Evolutionary conservation across 2,329 filamentous ascomycete species (phyloP).

Genomic region (Nigrospora oryzae): DNA sequence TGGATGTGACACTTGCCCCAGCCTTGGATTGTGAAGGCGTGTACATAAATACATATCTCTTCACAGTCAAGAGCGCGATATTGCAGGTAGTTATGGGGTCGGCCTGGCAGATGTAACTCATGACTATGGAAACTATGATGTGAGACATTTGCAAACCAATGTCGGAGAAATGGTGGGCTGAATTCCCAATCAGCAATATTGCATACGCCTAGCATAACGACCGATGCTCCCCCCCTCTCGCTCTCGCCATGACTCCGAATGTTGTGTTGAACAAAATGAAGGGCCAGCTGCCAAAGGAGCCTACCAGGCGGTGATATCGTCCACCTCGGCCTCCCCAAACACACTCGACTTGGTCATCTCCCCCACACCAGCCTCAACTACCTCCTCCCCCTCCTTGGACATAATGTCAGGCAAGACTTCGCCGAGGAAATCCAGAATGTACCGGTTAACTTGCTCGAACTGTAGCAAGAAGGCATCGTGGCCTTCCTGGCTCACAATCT

Average conservation of each 20-base stretch:
- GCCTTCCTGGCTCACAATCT: conserved; percentile 88
- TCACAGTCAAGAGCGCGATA: no score
- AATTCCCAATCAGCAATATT: no score
- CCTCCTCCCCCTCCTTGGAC: conserved; percentile 43
- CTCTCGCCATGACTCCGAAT: no score
- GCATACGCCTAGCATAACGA: no score
- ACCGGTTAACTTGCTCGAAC: conserved; percentile 92
- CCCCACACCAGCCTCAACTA: conserved; percentile 40
- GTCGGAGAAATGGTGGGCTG: no score
- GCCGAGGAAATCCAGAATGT: conserved; percentile 76
- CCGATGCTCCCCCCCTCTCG: no score
- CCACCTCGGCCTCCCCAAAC: conserved; percentile 92
- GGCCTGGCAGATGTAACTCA: background rate
- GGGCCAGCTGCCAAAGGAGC: background rate
- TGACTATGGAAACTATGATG: background rate
- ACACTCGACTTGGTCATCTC: conserved; percentile 77
- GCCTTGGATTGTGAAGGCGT: no score
- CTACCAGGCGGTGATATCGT: conserved; percentile 93
- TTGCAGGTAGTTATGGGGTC: no score
- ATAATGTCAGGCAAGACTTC: conserved; percentile 85
- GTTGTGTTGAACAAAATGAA: no score
- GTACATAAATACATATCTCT: no score
- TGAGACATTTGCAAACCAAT: no score
- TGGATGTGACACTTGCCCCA: no score
- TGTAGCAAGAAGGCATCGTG: conserved; percentile 95